A percentile compares a stretch with the other conserved stretches of the same genome.
These are phyloP conservation scores for Nigrospora oryzae DNA, from an alignment of 2,329 filamentous ascomycete genomes.

Conservation along the genomic window DNA sequence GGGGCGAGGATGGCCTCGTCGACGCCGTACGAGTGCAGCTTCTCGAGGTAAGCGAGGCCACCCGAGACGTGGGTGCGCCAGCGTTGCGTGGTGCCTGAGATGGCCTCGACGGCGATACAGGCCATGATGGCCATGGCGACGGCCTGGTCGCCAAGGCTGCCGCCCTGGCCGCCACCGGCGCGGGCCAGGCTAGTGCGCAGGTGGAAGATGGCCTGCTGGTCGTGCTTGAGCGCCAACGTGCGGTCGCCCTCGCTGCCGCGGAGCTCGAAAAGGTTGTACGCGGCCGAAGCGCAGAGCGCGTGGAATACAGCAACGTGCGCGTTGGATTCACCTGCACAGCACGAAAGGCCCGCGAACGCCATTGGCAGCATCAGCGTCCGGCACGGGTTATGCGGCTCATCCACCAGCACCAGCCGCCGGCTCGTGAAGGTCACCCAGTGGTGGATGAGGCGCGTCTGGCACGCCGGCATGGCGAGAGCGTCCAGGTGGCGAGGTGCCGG, in stretches of 20 bases:
- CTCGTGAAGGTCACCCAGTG: conserved; percentile 18
- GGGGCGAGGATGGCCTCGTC: conserved; percentile 5
- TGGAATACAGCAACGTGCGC: conserved; percentile 14
- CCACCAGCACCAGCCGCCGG: conserved; percentile 13
- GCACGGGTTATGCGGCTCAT: conserved; percentile 15
- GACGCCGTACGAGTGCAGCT: conserved; percentile 6
- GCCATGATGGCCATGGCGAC: conserved; percentile 32
- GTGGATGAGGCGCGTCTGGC: conserved; percentile 14
- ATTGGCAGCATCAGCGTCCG: conserved; percentile 16
- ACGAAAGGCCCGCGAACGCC: conserved; percentile 12
- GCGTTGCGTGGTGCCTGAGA: conserved; percentile 12
- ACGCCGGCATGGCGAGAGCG: conserved; percentile 6
- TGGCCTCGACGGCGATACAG: conserved; percentile 19
- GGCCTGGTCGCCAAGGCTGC: conserved; percentile 17
- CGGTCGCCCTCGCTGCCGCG: conserved; percentile 13
- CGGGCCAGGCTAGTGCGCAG: conserved; percentile 10
- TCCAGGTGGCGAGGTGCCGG: conserved; percentile 10
- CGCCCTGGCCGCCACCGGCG: conserved; percentile 5
- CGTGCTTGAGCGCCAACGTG: conserved; percentile 10
- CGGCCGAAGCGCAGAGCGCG: conserved; percentile 26
- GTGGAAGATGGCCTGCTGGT: conserved; percentile 13
- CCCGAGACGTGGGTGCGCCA: conserved; percentile 15
- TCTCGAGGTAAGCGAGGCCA: conserved; percentile 12
- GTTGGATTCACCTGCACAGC: conserved; percentile 8
- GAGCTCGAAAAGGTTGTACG: conserved; percentile 30